Base-by-base conservation (phyloP, 345 rosid species). In the Aquilaria yunnanensis region DNA sequence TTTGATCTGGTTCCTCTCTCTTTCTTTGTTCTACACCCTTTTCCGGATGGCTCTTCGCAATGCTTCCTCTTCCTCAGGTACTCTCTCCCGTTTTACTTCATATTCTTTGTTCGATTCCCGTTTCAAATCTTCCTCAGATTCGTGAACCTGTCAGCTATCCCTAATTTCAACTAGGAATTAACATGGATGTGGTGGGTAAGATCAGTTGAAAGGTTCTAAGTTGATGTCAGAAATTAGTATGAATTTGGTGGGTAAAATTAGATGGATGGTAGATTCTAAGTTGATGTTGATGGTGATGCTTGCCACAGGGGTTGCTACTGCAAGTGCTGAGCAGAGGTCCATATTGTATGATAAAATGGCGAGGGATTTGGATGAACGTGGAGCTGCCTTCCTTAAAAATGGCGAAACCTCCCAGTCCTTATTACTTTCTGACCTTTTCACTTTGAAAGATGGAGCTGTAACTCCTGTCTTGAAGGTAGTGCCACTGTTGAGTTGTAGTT, bases 351-450 rank as follows among this genome's bases (percentile, higher is more conserved):
- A 85, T 75, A 81, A 78, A 72, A 86, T 94, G 99, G 90, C 74
- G 51, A 78, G 70, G 71, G 96, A 88, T 77, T 75, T 88, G 75
- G 85, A 83, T 68, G 92, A 86, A 66, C 78, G 69, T 1, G 99
- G 97, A 61, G 80, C 84, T 0, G 70, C 59, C 32, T 90, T 94
- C 66, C 90, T 94, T 48, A 82, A 88, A 71, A 89, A 82, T 12
- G 95, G 99, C 10, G 81, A 94, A 79, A 90, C 99, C 12, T 86
- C 97, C 69, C 96, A 88, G 75, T 90, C 96, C 5, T 72, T 94
- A 70, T 75, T 83, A 2, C 83, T 93, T 61, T 90, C 96, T 1
- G 89, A 90, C 74, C 78, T 90, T 67, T 90, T 93, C 69, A 80
- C 83, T 48, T 23, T 90, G 33, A 75, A 84, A 33, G 72, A 85